Evolutionary conservation across 1,284 basidiomycete species (phyloP), one percentile per base, ranked within the genome.

Genomic region (Sanghuangporus weigelae): DNA sequence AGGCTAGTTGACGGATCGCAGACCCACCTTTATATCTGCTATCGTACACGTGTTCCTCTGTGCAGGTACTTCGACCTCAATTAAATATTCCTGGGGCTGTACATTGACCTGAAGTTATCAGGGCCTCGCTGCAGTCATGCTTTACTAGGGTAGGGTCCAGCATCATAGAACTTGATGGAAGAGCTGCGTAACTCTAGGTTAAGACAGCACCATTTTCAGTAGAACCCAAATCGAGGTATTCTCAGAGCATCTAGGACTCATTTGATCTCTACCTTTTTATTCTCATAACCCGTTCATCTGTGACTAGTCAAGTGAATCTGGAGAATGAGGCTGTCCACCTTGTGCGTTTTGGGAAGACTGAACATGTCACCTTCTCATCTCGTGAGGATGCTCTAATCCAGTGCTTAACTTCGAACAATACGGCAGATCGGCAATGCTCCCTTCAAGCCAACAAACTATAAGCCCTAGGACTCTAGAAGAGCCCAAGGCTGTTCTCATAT

Each of bases 111-210:
- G 16, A 14, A 36, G 2, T 14, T 54, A 38, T 35, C 36, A 16
- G 7, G 36, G 36, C 53, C 53, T 11, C 53, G n/a, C 53, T 38
- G 21, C 31, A 54, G 26, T 35, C 53, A 36, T 19, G 53, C 53
- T 54, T 35, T 54, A 54, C 26, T 54, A 54, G 53, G 53, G 38
- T 31, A 54, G 53, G 53, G 53, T 54, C 53, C 53, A 54, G 16
- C 53, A 12, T 54, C 31, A 54, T 54, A 8, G 53, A 54, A 54
- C 26, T 12, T 54, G 53, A 54, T 54, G 31, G 7, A 38, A n/a
- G 53, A 36, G 53, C 53, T 54, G 26, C 53, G 38, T 54, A n/a
- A 36, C 38, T 6, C 31, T 54, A 36, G 26, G 7, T n/a, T 16
- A 36, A 38, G 31, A 10, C 31, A 51, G 26, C 49, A 23, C 49